phyloP scores from a whole-genome alignment of 2,329 filamentous ascomycete species.

The Orbilia quercus region DNA sequence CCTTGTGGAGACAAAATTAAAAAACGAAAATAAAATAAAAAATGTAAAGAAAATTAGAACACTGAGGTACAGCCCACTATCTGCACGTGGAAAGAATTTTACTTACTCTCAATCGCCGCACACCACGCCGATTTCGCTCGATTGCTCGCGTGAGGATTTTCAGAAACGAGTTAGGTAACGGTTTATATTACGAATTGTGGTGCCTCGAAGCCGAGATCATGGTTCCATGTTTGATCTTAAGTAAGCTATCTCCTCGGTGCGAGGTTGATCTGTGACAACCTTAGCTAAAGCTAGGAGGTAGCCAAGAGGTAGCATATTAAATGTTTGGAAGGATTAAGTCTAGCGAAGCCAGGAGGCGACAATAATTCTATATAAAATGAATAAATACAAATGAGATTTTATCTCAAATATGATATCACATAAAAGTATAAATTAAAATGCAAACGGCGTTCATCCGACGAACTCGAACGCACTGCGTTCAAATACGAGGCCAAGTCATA shows the following conservation, averaged over 20 bases:
- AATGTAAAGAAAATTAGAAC: too few species aligned
- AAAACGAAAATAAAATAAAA: too few species aligned
- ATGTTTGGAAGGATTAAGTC: background rate
- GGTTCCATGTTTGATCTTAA: conserved; percentile 33
- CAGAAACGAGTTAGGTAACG: background rate
- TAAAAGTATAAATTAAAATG: conserved; percentile 1
- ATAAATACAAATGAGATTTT: too few species aligned
- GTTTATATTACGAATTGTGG: background rate
- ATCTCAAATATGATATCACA: too few species aligned
- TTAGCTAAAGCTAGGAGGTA: background rate
- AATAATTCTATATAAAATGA: too few species aligned
- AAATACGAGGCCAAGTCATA: conserved; percentile 28
- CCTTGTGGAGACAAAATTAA: conserved; percentile 9
- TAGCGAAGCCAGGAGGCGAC: background rate
- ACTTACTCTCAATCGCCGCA: conserved; percentile 3
- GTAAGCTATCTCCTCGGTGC: conserved; percentile 37
- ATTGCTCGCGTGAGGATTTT: conserved; percentile 39
- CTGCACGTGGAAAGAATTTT: conserved; percentile 18
- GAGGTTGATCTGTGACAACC: conserved; percentile 30
- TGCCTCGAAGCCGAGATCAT: conserved; percentile 16
- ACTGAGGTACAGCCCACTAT: conserved; percentile 35
- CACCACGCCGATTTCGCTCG: conserved; percentile 46
- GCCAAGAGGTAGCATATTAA: background rate
- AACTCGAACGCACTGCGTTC: conserved; percentile 25
- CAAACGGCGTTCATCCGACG: conserved; percentile 36